phyloP scores from a whole-genome alignment of 2,329 filamentous ascomycete genomes.

The Penicillium aurantiogriseum region DNA sequence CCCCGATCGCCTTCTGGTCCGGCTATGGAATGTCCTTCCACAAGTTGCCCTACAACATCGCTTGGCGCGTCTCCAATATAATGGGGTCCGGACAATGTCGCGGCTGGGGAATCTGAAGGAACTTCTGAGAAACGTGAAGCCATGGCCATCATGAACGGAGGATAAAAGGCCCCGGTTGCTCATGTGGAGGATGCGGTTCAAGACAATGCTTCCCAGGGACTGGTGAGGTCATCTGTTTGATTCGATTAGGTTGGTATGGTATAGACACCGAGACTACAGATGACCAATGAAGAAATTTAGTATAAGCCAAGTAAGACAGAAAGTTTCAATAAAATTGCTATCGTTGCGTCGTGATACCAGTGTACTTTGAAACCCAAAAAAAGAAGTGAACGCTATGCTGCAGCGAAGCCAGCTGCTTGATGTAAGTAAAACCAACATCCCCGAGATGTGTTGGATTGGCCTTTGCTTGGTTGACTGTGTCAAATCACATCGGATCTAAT shows the following conservation, averaged over 20 bases:
- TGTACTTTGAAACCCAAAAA: neutral
- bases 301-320: neutral
- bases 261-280: neutral
- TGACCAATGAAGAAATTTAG: neutral
- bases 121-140: slow-evolving; percentile 28
- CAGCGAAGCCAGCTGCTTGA: slow-evolving; percentile 10
- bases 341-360: slow-evolving; percentile 1
- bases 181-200: slow-evolving; percentile 7
- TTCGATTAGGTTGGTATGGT: neutral
- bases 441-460: neutral
- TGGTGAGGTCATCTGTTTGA: slow-evolving; percentile 3
- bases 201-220: slow-evolving; percentile 14
- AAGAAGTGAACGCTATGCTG: slow-evolving; percentile 7
- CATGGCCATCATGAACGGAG: slow-evolving; percentile 2
- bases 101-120: slow-evolving; percentile 36
- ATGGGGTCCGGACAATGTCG: slow-evolving; percentile 37
- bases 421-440: neutral
- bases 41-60: too few relatives aligned
- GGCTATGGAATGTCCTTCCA: too few relatives aligned
- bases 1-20: too few relatives aligned
- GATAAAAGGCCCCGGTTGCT: neutral
- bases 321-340: neutral
- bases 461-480: neutral
- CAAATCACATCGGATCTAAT: neutral
- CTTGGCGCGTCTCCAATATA: too few relatives aligned